phyloP scores from a whole-genome alignment of 225 moss, liverwort and hornwort species.

The Pseudoscleropodium purum region DNA sequence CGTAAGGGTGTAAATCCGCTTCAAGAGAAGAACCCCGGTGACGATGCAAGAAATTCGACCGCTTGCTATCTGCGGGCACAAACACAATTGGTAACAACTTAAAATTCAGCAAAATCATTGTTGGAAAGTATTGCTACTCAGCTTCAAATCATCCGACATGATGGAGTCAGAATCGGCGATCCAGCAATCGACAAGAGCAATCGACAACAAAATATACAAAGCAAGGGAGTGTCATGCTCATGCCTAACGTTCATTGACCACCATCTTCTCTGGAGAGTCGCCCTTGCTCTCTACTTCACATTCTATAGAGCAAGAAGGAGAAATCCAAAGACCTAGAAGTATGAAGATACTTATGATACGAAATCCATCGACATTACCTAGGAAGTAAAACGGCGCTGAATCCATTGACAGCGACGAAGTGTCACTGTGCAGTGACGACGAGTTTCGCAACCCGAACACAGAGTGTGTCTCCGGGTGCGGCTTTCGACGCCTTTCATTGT shows the following conservation, averaged over 20 bases:
- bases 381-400: slow-evolving; percentile 36
- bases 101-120: background rate
- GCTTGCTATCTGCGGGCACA: slow-evolving; percentile 26
- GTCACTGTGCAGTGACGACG: slow-evolving; percentile 40
- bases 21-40: slow-evolving; percentile 18
- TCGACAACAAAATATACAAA: background rate
- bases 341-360: background rate
- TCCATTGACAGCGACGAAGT: slow-evolving; percentile 40
- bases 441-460: slow-evolving; percentile 31
- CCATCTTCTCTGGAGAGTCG: background rate
- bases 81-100: background rate
- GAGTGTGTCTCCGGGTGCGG: slow-evolving; percentile 76
- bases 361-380: background rate
- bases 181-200: background rate
- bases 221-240: background rate
- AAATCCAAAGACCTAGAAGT: background rate
- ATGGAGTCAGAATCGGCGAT: background rate
- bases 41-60: slow-evolving; percentile 26
- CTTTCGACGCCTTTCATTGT: slow-evolving; percentile 88
- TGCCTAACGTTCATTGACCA: background rate
- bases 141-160: background rate
- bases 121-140: background rate
- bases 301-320: background rate
- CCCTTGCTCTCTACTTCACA: background rate
- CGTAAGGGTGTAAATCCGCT: slow-evolving; percentile 9